Base-by-base conservation (phyloP, 2,329 filamentous ascomycete species). In the Reticulascus tulasneorum region DNA sequence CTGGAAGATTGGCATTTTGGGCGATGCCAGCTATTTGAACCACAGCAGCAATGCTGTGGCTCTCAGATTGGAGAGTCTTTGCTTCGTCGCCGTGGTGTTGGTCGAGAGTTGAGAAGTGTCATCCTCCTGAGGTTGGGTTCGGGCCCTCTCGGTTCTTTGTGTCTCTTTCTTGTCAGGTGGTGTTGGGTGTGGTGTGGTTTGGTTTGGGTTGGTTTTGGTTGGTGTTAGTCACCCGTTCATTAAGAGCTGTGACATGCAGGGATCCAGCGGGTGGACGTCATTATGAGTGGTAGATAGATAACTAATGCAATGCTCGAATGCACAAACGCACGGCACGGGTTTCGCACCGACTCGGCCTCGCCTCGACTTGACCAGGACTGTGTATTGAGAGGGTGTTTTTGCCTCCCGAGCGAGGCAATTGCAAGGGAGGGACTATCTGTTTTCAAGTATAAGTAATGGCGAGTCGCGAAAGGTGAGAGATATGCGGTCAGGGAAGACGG, bases 1-100 rank as follows among this genome's bases (percentile, higher is more conserved):
- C 47, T 74, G 71, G 49, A 75, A 79, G 54, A 77, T 77, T 46
- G 76, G 76, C 77, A 80, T 80, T 42, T 46, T 55, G 43, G 48
- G 30, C 45, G 44, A 37, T 43, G 41, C 13, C 27, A 32, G 37
- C n/a, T n/a, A 51, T 44, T 47, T 50, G 54, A 54, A 56, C 55
- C 58, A 56, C 60, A 61, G 54, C 58, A n/a, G n/a, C n/a, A 44
- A 43, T 24, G 50, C 52, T 51, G 49, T 46, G 48, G 45, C 25
- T 47, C 48, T 40, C 29, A 44, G 12, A 28, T 40, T 13, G 23
- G 15, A 33, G 39, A 15, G 31, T 21, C 16, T 33, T 42, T 37
- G 37, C 40, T 36, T 36, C 37, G n/a, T 37, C n/a, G n/a, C n/a
- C n/a, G n/a, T 37, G 40, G 37, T 33, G 37, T 28, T 13, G 31